Conservation (phyloP, 495 filamentous ascomycete species). For the Diplogelasinospora grovesii region DNA sequence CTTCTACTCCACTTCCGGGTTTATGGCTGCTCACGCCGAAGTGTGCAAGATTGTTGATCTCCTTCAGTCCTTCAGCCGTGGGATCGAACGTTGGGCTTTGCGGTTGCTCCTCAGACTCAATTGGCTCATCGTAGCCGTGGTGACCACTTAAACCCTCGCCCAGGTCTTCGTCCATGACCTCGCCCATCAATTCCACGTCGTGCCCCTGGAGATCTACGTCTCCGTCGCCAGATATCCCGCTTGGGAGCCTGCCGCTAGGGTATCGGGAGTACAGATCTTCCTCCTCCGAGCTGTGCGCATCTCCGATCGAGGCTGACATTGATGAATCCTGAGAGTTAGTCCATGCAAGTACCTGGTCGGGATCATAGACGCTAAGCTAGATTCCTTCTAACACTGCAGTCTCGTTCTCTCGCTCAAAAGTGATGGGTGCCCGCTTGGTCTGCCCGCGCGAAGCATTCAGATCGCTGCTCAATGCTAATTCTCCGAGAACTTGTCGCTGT, state of each 20-base stretch:
- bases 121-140: slow-evolving; percentile 15
- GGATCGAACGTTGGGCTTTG: slow-evolving; percentile 34
- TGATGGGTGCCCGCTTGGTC: slow-evolving; percentile 15
- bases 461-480: slow-evolving; percentile 14
- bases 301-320: slow-evolving; percentile 6
- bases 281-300: slow-evolving; percentile 11
- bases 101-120: slow-evolving; percentile 23
- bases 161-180: slow-evolving; percentile 21
- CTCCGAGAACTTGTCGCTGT: slow-evolving; percentile 11
- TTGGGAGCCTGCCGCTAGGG: not conserved
- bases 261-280: slow-evolving; percentile 7
- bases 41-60: slow-evolving; percentile 89
- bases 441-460: slow-evolving; percentile 12
- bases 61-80: slow-evolving; percentile 56
- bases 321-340: slow-evolving; percentile 13
- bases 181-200: slow-evolving; percentile 19
- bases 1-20: slow-evolving; percentile 80
- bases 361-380: slow-evolving; percentile 13
- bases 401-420: slow-evolving; percentile 21
- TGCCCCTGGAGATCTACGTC: too few species aligned
- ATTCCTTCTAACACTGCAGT: slow-evolving; percentile 11
- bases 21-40: slow-evolving; percentile 90
- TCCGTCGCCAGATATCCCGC: slow-evolving; percentile 5
- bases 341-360: slow-evolving; percentile 13
- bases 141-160: slow-evolving; percentile 11